Percentiles rank a stretch among this genome's conserved stretches.
Conservation (phyloP, 1,284 basidiomycete species). For the Ustilago trichophora region DNA sequence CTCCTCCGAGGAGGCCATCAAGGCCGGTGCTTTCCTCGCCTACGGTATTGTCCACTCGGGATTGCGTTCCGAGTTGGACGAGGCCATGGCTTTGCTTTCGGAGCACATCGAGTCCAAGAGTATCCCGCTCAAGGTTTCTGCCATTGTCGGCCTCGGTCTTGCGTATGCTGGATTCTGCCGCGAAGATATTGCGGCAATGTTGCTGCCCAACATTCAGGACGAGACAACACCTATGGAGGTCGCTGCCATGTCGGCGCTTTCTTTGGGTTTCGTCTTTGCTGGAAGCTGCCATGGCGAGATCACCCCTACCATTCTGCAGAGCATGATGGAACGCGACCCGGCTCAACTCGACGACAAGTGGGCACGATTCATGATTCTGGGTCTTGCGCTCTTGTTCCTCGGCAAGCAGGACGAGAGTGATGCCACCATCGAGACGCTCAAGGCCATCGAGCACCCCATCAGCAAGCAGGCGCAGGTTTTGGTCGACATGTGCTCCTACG, state of each 20-base stretch:
- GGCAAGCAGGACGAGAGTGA: constrained; percentile 76
- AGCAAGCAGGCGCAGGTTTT: constrained; percentile 90
- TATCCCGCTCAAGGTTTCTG: constrained; percentile 81
- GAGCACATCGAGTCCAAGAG: constrained; percentile 92
- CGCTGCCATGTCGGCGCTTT: constrained; percentile 82
- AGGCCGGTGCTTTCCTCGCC: constrained; percentile 93
- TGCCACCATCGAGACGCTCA: constrained; percentile 92
- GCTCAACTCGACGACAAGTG: constrained; percentile 74
- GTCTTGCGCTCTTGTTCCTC: constrained; percentile 88
- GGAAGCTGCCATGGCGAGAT: constrained; percentile 95
- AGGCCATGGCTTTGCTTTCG: constrained; percentile 87
- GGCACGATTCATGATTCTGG: constrained; percentile 88
- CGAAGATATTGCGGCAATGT: constrained; percentile 75
- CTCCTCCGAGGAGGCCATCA: constrained; percentile 94
- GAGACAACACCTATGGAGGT: constrained; percentile 81
- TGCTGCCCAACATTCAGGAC: constrained; percentile 62
- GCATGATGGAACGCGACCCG: constrained; percentile 75
- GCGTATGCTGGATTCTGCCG: constrained; percentile 93
- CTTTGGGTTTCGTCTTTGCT: constrained; percentile 93
- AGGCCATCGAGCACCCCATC: constrained; percentile 91
- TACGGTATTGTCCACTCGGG: constrained; percentile 91
- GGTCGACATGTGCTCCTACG: constrained; percentile 93
- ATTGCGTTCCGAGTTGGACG: constrained; percentile 91
- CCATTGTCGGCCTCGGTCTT: constrained; percentile 79
- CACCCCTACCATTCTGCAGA: constrained; percentile 86